Percentiles rank a stretch among this genome's conserved stretches.
Evolutionary conservation across 495 filamentous ascomycete species (phyloP).

Genomic region (Talaromyces proteolyticus): DNA sequence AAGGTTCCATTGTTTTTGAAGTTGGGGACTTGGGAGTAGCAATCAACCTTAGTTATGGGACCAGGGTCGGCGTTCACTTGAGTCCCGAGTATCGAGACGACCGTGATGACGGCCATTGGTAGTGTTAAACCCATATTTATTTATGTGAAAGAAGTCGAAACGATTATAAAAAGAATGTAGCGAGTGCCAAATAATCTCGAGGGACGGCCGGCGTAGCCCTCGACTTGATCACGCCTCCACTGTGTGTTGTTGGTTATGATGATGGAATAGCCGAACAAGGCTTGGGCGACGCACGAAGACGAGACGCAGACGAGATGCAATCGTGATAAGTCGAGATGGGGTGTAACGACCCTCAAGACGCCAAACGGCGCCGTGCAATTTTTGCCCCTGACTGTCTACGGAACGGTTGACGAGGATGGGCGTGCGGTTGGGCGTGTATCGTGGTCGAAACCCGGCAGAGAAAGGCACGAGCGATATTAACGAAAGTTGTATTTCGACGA

Average conservation of each 20-base stretch:
- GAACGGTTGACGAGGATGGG: background rate
- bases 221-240: background rate
- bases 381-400: conserved; percentile 2
- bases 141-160: conserved; percentile 3
- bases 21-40: conserved; percentile 16
- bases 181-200: conserved; percentile 1
- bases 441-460: conserved; percentile 1
- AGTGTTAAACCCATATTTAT: conserved; percentile 27
- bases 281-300: background rate
- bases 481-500: too few species aligned
- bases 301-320: background rate
- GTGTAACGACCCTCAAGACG: conserved; percentile 2
- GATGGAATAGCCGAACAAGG: background rate
- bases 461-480: too few species aligned
- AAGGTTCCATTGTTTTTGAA: conserved; percentile 31
- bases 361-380: conserved; percentile 4
- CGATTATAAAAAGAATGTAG: conserved; percentile 3
- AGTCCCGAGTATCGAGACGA: conserved; percentile 20
- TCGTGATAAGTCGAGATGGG: background rate
- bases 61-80: conserved; percentile 21
- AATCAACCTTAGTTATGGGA: conserved; percentile 9
- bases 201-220: conserved; percentile 46
- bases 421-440: background rate
- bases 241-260: background rate
- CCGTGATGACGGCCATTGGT: conserved; percentile 19